Base-by-base conservation (phyloP, 2,329 filamentous ascomycete species). In the Aspergillus ibericus region DNA sequence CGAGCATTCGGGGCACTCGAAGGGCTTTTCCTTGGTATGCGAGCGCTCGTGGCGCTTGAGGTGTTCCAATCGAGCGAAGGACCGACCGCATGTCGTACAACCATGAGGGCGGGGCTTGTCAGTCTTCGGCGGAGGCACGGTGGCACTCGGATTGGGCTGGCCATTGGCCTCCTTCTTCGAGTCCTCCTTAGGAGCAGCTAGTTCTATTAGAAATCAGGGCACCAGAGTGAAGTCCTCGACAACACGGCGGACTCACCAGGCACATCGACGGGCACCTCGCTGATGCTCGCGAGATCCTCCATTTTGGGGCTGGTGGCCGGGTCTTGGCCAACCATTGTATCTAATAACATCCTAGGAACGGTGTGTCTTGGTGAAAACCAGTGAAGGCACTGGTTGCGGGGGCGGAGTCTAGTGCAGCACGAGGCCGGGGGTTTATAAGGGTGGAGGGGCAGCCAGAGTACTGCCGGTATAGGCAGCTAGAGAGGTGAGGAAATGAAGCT, bases 1-100 rank as follows among this genome's bases (percentile, higher is more conserved):
- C 36, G 91, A 85, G 77, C 95, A 99, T 75, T 98, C 92, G 27
- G 92, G 91, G 70, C 95, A 99, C 77, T 97, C 92, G 69, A 99
- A 99, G 1, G 95, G 95, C 81, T 99, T 99, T 79, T 99, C 93
- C 76, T 99, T 97, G 46, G 93, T 97, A 74, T 97, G 93, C n/a
- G 92, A 96, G 62, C 95, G 87, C 79, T 98, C 95, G 77, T 99
- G 95, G 61, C 95, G 89, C 80, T 99, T 99, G 66, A 99, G 81
- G 75, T 99, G 95, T 79, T 99, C 95, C 68, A 99, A 81, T 61
- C 95, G 88, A 59, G 95, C 95, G 75, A 99, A 99, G 32, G 91
- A 96, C 65, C 95, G 88, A 70, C 88, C 86, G 76, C 95, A 99
- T 49, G 93, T 98, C 40, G 83, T 87, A 80, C 95, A 99, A 60